Evolutionary conservation across 2,329 filamentous ascomycete genomes (phyloP), one percentile per base, ranked within the genome.

Genomic region (Ascosphaera aggregata): DNA sequence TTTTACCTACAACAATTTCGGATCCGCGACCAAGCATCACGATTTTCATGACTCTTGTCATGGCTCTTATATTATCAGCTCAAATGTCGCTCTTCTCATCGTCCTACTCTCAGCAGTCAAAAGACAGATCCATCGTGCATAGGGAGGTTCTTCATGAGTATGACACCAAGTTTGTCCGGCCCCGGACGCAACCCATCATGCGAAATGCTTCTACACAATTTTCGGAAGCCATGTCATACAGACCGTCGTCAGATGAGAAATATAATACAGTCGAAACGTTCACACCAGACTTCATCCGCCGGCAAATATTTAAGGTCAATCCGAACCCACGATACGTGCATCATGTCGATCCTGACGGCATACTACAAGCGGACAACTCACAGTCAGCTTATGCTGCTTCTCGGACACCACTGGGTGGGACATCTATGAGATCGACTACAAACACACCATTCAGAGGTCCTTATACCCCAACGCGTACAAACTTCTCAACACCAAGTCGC

Each of bases 141-240:
- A 82, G 78, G 48, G 80, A 95, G 57, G 86, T 95, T 3, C 67
- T 95, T 58, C 76, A 84, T 53, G 89, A 98, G 58, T 98, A 98
- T 53, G 82, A 95, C 53, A 80, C 73, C 47, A 98, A 98, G 60
- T 94, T 78, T 51, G 89, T 98, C 1, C 82, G 91, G 50, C 89
- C 89, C 2, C 69, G 76, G 9, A 70, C 92, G n/a, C 80, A 91
- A 48, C 80, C 78, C 5, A 64, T 79, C 3, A 80, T 91, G 46
- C 64, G 75, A 46, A 71, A 78, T 49, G 82, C 86, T 1, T 79
- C 73, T 4, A 89, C 79, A 1, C 86, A 95, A 54, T 76, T 77
- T 42, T 72, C 71, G 0, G 53, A 58, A 44, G 54, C 49, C 44
- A 54, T 50, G 46, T 55, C 42, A 20, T 48, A 51, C 37, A 48